Percentiles rank a stretch among this genome's conserved stretches.
Conservation (phyloP, 169 alveolate species). For the Neospora caninum region DNA sequence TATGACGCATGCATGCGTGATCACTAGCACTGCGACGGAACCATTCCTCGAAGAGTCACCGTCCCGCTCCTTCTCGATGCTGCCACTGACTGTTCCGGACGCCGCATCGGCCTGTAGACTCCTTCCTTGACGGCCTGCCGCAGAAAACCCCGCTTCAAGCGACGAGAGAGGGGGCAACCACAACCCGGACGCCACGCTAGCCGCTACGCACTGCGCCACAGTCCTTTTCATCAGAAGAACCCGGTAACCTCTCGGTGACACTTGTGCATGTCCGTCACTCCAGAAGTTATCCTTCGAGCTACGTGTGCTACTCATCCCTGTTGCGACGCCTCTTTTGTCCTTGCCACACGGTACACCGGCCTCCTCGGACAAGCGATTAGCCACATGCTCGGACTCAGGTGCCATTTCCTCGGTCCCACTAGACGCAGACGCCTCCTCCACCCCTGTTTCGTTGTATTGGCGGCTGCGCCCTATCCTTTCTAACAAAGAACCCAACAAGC, state of each 20-base stretch:
- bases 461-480: not conserved
- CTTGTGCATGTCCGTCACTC: not conserved
- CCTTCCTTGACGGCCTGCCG: not conserved
- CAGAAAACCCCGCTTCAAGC: not conserved
- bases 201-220: slow-evolving; percentile 28
- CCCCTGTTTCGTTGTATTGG: not conserved
- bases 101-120: not conserved
- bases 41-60: not conserved
- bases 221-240: slow-evolving; percentile 25
- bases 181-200: not conserved
- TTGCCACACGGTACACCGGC: not conserved
- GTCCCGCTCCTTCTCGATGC: not conserved
- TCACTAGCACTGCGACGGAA: not conserved
- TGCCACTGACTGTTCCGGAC: not conserved
- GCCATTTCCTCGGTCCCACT: not conserved
- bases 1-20: slow-evolving; percentile 14
- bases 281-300: not conserved
- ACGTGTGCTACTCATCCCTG: too few relatives aligned
- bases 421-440: not conserved
- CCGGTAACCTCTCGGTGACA: not conserved
- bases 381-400: not conserved
- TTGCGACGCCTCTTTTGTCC: too few relatives aligned
- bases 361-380: not conserved
- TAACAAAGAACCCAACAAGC: not conserved
- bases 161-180: not conserved